Evolutionary conservation across 179 eudicot genomes (phyloP).

Genomic region (Beta lomatogona): DNA sequence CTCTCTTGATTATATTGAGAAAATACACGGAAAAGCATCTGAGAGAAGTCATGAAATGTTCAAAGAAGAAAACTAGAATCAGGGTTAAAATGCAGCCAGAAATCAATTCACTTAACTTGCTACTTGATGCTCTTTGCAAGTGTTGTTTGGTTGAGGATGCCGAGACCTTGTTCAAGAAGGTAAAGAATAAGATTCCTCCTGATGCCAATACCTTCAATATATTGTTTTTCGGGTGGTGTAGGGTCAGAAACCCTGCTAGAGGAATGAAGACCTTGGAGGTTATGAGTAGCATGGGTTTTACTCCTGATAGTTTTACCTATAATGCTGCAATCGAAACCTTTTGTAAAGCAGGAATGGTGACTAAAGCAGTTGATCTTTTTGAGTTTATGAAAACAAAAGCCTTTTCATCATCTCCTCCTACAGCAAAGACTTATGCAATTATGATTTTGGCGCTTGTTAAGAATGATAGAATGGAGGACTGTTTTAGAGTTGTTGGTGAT

Average conservation of each 20-base stretch:
- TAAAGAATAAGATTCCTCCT: conserved; percentile 56
- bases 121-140: conserved; percentile 89
- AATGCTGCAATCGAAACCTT: conserved; percentile 86
- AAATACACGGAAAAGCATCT: conserved; percentile 73
- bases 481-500: conserved; percentile 60
- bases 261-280: conserved; percentile 71
- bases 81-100: conserved; percentile 71
- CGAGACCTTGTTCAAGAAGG: conserved; percentile 57
- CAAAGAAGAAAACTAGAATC: conserved; percentile 75
- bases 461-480: conserved; percentile 58
- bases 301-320: conserved; percentile 75
- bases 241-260: conserved; percentile 68
- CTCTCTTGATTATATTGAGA: conserved; percentile 57
- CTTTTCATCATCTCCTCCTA: conserved; percentile 67
- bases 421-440: conserved; percentile 77
- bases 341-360: conserved; percentile 73
- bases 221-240: conserved; percentile 95
- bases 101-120: conserved; percentile 73
- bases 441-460: conserved; percentile 71
- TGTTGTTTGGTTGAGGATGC: conserved; percentile 78
- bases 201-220: conserved; percentile 67
- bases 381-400: conserved; percentile 67
- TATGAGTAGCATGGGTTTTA: conserved; percentile 63
- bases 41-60: conserved; percentile 69
- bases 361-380: conserved; percentile 67